Base-by-base conservation (phyloP, 768 basidiomycete species). In the Russula ochroleuca region DNA sequence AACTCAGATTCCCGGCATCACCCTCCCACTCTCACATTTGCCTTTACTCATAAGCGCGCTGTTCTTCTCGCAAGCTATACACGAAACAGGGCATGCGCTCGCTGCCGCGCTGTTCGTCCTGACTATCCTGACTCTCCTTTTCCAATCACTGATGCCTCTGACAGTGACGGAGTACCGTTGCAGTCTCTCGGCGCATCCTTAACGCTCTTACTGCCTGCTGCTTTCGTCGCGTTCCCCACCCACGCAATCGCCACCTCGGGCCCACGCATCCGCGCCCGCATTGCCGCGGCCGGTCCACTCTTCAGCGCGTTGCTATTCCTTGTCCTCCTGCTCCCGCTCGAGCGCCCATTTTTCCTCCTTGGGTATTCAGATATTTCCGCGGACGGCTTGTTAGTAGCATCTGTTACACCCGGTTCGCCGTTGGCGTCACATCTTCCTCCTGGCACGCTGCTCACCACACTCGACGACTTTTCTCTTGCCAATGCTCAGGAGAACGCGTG, bases 41-140 rank as follows among this genome's bases (percentile, higher is more conserved):
- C 88, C 88, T 5, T 67, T 85, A 17, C 82, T 94, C 53, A 67
- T 93, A 8, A 37, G 82, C 7, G 80, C 86, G 0, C 78, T 94
- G 17, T 78, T 86, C 51, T 25, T 83, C 10, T 80, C 81, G 59
- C 92, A 93, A 72, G 68, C 86, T n/a, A 71, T 89, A 21, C 92
- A 94, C 67, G 92, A 95, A 75, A 73, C 82, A 0, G 92, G 92
- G 7, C 92, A 95, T 73, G 88, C 86, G 14, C 70, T 93, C 49
- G 77, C 85, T 10, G 92, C 87, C 14, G 87, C 90, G 21, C 70
- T 87, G 89, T 92, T 73, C 70, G 88, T 74, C 23, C 48, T 23
- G 17, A 57, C 2, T 19, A 2, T 33, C 57, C 13, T 48, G 15
- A 43, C 23, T 10, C 21, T 13, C 56, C 33, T 31, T 31, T 1